phyloP scores from a whole-genome alignment of 208 protist species.

The Herpetomonas muscarum region DNA sequence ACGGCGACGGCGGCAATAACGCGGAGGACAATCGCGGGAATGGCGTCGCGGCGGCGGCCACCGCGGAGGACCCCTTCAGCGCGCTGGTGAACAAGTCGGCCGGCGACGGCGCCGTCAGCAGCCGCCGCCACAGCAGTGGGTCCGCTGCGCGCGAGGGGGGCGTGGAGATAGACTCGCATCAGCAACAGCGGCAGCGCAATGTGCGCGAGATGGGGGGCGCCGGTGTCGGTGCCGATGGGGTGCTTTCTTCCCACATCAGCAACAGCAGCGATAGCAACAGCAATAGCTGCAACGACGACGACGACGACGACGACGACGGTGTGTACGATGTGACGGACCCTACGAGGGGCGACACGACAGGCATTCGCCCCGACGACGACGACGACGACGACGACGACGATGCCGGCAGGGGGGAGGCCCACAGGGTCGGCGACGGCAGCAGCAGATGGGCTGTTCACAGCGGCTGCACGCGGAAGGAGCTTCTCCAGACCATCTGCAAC shows the following conservation, averaged over 20 bases:
- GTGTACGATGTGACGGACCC: too few species aligned
- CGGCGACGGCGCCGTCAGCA: too few species aligned
- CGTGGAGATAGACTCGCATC: too few species aligned
- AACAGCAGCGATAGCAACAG: not conserved
- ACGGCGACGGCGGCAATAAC: not conserved
- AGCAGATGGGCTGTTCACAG: conserved; percentile 34
- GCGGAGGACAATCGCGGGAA: not conserved
- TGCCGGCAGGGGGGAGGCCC: not conserved
- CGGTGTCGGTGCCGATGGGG: not conserved
- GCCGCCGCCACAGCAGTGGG: too few species aligned
- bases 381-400: not conserved
- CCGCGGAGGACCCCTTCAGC: not conserved
- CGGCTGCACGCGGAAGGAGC: conserved; percentile 80
- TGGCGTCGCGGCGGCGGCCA: not conserved
- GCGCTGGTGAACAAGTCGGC: too few species aligned
- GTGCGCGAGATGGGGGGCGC: not conserved
- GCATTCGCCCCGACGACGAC: not conserved
- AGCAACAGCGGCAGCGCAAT: not conserved
- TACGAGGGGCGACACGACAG: not conserved
- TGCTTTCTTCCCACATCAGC: too few species aligned
- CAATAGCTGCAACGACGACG: not conserved
- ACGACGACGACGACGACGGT: not conserved
- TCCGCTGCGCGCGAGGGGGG: too few species aligned
- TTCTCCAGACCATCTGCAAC: conserved; percentile 54
- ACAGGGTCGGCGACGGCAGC: not conserved